A percentile compares a stretch with the other conserved stretches of the same genome.
Conservation (phyloP, 768 basidiomycete genomes). For the Tylopilus vinaceipallidus region DNA sequence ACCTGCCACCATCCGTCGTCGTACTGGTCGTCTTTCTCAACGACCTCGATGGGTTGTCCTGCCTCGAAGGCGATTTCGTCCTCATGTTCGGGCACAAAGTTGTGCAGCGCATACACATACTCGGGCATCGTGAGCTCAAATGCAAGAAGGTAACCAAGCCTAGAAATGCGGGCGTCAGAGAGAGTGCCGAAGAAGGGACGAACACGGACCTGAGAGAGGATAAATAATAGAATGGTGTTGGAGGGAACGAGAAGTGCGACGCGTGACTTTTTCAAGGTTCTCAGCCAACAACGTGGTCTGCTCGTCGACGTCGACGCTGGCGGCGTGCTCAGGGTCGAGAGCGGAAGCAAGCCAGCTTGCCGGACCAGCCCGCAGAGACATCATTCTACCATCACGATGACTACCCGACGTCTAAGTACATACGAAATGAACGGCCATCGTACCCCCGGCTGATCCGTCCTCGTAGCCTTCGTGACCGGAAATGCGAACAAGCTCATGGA, state of each 20-base stretch:
- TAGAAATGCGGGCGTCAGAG: neutral
- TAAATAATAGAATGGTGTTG: neutral
- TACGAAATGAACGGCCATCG: neutral
- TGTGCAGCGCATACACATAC: slow-evolving; percentile 86
- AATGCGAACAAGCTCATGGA: slow-evolving; percentile 92
- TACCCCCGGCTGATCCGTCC: slow-evolving; percentile 9
- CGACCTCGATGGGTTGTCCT: slow-evolving; percentile 84
- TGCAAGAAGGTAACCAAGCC: neutral
- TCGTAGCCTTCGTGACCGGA: slow-evolving; percentile 91
- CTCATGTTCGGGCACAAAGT: slow-evolving; percentile 88
- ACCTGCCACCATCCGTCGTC: slow-evolving; percentile 97
- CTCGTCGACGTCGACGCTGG: slow-evolving; percentile 18
- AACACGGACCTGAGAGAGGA: no score
- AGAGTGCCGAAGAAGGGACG: no score
- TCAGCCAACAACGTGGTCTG: slow-evolving; percentile 2
- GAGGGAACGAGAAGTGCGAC: neutral
- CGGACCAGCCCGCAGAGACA: neutral
- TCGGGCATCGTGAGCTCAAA: slow-evolving; percentile 53
- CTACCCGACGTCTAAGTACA: slow-evolving; percentile 26
- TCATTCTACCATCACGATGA: slow-evolving; percentile 17
- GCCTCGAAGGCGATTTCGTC: slow-evolving; percentile 87
- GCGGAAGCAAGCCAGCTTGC: neutral
- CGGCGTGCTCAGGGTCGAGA: slow-evolving; percentile 2
- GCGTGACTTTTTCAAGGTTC: slow-evolving; percentile 6
- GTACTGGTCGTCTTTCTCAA: slow-evolving; percentile 92